A percentile compares a stretch with the other conserved stretches of the same genome.
phyloP scores from a whole-genome alignment of 176 grass and related monocot species.

The Juncus effusus region DNA sequence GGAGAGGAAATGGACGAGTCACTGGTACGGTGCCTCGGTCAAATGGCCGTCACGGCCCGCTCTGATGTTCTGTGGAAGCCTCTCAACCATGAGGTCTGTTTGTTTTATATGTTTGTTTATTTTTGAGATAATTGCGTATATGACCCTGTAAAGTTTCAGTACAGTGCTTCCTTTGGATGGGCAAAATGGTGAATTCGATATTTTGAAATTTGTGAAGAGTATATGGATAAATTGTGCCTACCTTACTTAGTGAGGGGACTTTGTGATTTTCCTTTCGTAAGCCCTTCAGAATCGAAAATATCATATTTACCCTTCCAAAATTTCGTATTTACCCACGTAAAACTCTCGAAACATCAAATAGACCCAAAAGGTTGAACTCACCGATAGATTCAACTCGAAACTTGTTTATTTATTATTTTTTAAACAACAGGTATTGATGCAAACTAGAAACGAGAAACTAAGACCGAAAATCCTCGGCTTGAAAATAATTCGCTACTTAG shows the following conservation, averaged over 20 bases:
- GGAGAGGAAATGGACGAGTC: slow-evolving; percentile 75
- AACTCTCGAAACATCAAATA: too few species aligned
- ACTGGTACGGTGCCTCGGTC: slow-evolving; percentile 71
- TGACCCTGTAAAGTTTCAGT: not conserved
- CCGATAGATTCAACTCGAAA: too few species aligned
- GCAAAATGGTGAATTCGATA: not conserved
- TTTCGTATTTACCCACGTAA: too few species aligned
- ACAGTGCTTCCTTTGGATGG: not conserved
- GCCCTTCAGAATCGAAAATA: not conserved
- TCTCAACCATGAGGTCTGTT: slow-evolving; percentile 89
- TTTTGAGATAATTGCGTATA: not conserved
- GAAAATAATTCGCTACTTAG: slow-evolving; percentile 72
- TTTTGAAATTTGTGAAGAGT: not conserved
- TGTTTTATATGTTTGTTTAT: slow-evolving; percentile 7
- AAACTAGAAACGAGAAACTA: slow-evolving; percentile 67
- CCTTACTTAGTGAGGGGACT: not conserved
- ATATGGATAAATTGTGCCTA: not conserved
- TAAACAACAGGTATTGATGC: slow-evolving; percentile 70
- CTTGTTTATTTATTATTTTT: not conserved
- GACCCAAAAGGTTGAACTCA: too few species aligned
- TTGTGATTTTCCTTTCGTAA: too few species aligned
- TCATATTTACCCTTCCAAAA: not conserved
- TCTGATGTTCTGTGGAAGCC: slow-evolving; percentile 94
- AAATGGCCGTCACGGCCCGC: slow-evolving; percentile 81
- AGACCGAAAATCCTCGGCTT: slow-evolving; percentile 73